Evolutionary conservation across 2,329 filamentous ascomycete genomes (phyloP).

Genomic region (Drechslerella coelobrocha): DNA sequence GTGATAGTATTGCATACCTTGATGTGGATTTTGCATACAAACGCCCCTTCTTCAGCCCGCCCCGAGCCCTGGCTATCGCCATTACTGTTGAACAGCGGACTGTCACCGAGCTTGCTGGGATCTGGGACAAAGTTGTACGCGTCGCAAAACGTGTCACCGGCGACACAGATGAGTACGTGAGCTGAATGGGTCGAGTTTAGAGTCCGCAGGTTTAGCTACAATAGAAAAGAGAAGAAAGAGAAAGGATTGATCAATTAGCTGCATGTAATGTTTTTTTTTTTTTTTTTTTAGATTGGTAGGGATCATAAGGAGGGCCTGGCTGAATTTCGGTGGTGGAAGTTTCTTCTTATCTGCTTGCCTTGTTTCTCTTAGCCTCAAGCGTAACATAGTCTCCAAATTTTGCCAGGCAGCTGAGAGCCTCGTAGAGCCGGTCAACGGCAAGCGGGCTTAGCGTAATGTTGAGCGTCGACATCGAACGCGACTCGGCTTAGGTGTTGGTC

Average conservation of each 20-base stretch:
- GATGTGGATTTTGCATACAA: constrained; percentile 42
- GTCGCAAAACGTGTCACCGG: constrained; percentile 44
- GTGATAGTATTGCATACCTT: constrained; percentile 23
- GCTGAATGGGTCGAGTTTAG: constrained; percentile 44
- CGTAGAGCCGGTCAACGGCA: constrained; percentile 62
- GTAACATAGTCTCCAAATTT: constrained; percentile 64
- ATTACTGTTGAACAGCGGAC: constrained; percentile 31
- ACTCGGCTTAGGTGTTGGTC: neutral
- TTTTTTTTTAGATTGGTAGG: too few species aligned
- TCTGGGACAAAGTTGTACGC: constrained; percentile 43
- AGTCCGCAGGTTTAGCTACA: constrained; percentile 42
- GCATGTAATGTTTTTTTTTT: neutral
- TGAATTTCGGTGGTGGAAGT: neutral
- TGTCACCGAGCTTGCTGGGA: constrained; percentile 13
- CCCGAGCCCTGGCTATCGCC: constrained; percentile 23
- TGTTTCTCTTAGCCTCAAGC: constrained; percentile 63
- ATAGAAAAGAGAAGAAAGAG: neutral
- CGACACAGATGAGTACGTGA: constrained; percentile 35
- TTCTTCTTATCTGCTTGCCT: constrained; percentile 57
- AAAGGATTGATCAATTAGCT: neutral
- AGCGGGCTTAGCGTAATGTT: constrained; percentile 63
- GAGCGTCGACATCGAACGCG: constrained; percentile 54
- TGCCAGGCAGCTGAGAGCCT: constrained; percentile 62
- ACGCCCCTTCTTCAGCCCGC: constrained; percentile 28
- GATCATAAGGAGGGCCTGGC: too few species aligned